phyloP scores from a whole-genome alignment of 2,329 filamentous ascomycete genomes.

The Epichloe hybrida region DNA sequence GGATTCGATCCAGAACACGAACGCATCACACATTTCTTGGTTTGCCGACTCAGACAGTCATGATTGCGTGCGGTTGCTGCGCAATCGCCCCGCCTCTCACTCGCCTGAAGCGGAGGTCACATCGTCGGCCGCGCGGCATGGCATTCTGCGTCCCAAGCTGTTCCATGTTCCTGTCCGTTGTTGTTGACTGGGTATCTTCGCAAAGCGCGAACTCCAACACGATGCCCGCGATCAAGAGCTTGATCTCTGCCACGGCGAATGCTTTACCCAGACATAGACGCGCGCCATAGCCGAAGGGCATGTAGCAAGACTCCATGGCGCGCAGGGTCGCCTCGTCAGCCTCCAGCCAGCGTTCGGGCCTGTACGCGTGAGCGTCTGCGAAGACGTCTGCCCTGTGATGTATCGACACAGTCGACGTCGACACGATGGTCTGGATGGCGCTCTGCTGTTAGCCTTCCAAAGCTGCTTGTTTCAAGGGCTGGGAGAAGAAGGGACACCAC shows the following conservation, averaged over 20 bases:
- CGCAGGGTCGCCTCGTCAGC: constrained; percentile 1
- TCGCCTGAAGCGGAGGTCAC: constrained; percentile 1
- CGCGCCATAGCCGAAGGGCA: constrained; percentile 4
- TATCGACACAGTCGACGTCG: constrained; percentile 2
- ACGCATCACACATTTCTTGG: no score
- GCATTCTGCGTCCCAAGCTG: constrained; percentile 5
- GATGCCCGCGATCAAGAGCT: constrained; percentile 1
- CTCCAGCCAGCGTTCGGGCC: constrained; percentile 4
- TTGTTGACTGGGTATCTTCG: not conserved
- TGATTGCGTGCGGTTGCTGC: no score
- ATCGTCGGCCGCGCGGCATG: constrained; percentile 2
- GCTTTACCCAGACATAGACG: constrained; percentile 4
- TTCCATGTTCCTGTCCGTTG: constrained; percentile 1
- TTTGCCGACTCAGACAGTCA: no score
- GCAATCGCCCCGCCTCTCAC: not conserved
- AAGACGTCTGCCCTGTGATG: constrained; percentile 2
- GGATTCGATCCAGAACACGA: not conserved
- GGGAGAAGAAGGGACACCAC: no score
- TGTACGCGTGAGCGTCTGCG: not conserved
- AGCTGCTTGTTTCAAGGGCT: not conserved
- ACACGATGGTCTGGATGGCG: constrained; percentile 2
- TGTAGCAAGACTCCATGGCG: constrained; percentile 4
- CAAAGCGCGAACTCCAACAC: constrained; percentile 1
- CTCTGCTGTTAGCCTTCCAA: not conserved
- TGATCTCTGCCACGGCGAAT: constrained; percentile 2